A percentile compares a stretch with the other conserved stretches of the same genome.
Evolutionary conservation across 2,329 filamentous ascomycete genomes (phyloP).

Genomic region (Ceratocystis alfenasii): DNA sequence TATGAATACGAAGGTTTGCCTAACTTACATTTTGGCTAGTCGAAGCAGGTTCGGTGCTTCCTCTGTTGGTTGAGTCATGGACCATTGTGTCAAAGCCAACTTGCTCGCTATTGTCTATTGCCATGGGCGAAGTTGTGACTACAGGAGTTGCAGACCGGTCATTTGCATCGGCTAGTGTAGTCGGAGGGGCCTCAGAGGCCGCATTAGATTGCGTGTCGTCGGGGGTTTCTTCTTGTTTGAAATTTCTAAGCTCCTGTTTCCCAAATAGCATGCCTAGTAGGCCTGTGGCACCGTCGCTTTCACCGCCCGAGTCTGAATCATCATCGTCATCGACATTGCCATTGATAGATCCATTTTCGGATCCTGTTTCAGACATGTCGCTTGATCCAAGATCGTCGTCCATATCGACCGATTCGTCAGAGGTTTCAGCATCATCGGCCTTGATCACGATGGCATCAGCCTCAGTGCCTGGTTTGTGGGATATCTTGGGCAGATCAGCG

Average conservation of each 20-base stretch:
- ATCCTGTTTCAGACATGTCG: slow-evolving; percentile 37
- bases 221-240: slow-evolving; percentile 33
- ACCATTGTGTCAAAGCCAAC: slow-evolving; percentile 21
- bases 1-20: too few species aligned
- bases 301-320: slow-evolving; percentile 26
- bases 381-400: slow-evolving; percentile 32
- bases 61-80: background rate
- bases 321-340: slow-evolving; percentile 31
- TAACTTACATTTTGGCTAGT: background rate
- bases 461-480: background rate
- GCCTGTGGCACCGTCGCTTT: slow-evolving; percentile 35
- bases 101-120: slow-evolving; percentile 23
- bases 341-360: slow-evolving; percentile 34
- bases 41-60: background rate
- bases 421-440: slow-evolving; percentile 26
- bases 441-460: slow-evolving; percentile 21
- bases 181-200: background rate
- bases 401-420: slow-evolving; percentile 35
- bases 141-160: background rate
- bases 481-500: slow-evolving; percentile 45
- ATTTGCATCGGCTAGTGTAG: background rate
- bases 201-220: slow-evolving; percentile 13
- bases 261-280: slow-evolving; percentile 48
- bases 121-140: slow-evolving; percentile 2
- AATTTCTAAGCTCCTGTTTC: slow-evolving; percentile 44